A percentile compares a stretch with the other conserved stretches of the same genome.
phyloP scores from a whole-genome alignment of 306 rosid genomes.

The Lithocarpus polystachyus region DNA sequence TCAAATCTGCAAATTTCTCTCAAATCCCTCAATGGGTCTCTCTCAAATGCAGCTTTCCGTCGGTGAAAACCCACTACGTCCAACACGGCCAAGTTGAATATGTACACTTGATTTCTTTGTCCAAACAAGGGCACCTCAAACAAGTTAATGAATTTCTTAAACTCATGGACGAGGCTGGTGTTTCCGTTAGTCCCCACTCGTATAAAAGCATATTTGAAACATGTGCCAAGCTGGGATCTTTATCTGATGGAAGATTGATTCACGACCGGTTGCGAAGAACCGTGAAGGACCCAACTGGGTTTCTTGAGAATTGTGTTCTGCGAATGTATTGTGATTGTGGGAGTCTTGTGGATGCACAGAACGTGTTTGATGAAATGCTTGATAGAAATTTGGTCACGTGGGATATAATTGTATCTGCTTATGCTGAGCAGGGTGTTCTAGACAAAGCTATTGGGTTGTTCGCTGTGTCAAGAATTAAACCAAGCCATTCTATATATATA shows the following conservation, averaged over 20 bases:
- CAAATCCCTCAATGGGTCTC: slow-evolving; percentile 57
- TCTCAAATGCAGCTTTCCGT: slow-evolving; percentile 23
- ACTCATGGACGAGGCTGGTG: slow-evolving; percentile 39
- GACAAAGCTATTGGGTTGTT: slow-evolving; percentile 39
- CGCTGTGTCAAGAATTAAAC: slow-evolving; percentile 32
- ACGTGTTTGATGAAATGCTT: slow-evolving; percentile 47
- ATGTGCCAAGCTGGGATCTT: slow-evolving; percentile 40
- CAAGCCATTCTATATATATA: slow-evolving; percentile 41
- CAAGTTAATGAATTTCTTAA: slow-evolving; percentile 47
- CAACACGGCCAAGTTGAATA: slow-evolving; percentile 49
- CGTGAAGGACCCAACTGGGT: slow-evolving; percentile 25
- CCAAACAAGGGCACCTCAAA: slow-evolving; percentile 47
- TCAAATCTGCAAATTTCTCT: slow-evolving; percentile 36
- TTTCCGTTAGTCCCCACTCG: slow-evolving; percentile 35
- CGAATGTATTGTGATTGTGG: slow-evolving; percentile 54
- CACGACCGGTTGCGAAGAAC: slow-evolving; percentile 34
- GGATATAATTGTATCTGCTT: slow-evolving; percentile 41
- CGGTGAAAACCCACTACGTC: slow-evolving; percentile 6
- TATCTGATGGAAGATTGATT: slow-evolving; percentile 39
- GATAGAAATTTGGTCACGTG: slow-evolving; percentile 41
- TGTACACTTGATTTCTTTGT: slow-evolving; percentile 47
- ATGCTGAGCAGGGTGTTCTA: slow-evolving; percentile 36
- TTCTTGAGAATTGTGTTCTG: slow-evolving; percentile 40
- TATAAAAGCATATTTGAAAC: slow-evolving; percentile 43
- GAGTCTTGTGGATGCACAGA: slow-evolving; percentile 42